A percentile compares a stretch with the other conserved stretches of the same genome.
phyloP scores from a whole-genome alignment of 2,329 filamentous ascomycete species.

The Cryphonectria naterciae region DNA sequence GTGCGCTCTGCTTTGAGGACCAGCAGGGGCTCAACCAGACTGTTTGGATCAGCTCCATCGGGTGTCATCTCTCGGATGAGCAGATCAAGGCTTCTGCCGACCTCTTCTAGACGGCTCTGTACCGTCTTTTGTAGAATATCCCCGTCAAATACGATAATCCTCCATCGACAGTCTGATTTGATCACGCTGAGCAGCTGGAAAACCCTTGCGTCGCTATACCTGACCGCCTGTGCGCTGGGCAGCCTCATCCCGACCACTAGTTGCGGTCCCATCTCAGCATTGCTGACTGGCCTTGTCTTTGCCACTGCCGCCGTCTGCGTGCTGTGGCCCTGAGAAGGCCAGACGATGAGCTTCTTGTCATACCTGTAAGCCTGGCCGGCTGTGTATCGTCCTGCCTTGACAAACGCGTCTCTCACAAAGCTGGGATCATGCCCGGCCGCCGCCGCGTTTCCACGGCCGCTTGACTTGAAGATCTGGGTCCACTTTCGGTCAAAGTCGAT shows the following conservation, averaged over 20 bases:
- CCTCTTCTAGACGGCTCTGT: not conserved
- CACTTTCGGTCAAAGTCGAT: conserved; percentile 64
- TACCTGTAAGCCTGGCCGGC: conserved; percentile 64
- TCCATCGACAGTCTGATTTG: conserved; percentile 43
- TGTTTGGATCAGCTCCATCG: conserved; percentile 49
- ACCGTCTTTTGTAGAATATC: conserved; percentile 17
- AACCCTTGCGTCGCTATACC: conserved; percentile 56
- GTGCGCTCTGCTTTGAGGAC: conserved; percentile 54
- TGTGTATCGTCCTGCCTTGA: conserved; percentile 61
- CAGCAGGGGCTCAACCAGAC: conserved; percentile 60
- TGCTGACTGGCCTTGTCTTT: not conserved
- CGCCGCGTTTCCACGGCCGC: conserved; percentile 36
- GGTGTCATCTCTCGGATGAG: conserved; percentile 48
- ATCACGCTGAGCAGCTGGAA: conserved; percentile 46
- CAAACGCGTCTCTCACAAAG: conserved; percentile 60
- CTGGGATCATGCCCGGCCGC: conserved; percentile 44
- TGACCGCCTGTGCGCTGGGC: conserved; percentile 52
- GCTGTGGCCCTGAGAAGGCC: conserved; percentile 11
- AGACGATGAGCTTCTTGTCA: conserved; percentile 51
- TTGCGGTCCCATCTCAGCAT: not conserved
- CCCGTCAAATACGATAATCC: conserved; percentile 31
- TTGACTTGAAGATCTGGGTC: conserved; percentile 55
- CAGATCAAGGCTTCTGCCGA: conserved; percentile 26
- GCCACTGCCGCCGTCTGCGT: not conserved
- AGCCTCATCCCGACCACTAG: conserved; percentile 27